Evolutionary conservation across 768 basidiomycete genomes (phyloP).

Genomic region (Hypholoma sublateritium): DNA sequence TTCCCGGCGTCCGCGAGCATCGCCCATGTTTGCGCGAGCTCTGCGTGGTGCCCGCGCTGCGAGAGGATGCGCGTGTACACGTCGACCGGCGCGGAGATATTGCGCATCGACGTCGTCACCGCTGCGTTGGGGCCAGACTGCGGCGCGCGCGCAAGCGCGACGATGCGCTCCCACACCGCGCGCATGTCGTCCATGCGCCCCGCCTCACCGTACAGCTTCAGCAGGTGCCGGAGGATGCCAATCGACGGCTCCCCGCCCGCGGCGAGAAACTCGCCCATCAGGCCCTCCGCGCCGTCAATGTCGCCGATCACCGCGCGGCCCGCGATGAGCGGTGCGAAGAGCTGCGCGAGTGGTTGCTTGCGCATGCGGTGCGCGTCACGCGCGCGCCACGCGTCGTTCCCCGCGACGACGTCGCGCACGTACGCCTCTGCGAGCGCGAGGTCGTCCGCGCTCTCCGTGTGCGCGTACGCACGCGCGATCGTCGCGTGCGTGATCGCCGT

Average conservation of each 20-base stretch:
- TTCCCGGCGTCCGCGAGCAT: constrained; percentile 62
- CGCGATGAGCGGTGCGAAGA: constrained; percentile 64
- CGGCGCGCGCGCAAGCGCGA: constrained; percentile 40
- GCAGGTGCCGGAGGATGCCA: constrained; percentile 57
- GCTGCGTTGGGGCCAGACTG: neutral
- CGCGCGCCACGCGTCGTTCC: constrained; percentile 33
- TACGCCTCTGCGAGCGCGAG: constrained; percentile 67
- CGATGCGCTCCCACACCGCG: constrained; percentile 68
- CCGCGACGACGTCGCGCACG: constrained; percentile 16
- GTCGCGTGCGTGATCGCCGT: constrained; percentile 66
- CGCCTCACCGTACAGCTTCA: constrained; percentile 70
- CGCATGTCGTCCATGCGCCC: constrained; percentile 54
- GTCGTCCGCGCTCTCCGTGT: constrained; percentile 46
- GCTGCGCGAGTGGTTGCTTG: constrained; percentile 26
- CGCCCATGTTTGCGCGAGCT: constrained; percentile 70
- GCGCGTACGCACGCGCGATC: constrained; percentile 63
- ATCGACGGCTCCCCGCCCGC: constrained; percentile 60
- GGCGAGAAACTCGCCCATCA: constrained; percentile 52
- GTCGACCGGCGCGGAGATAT: constrained; percentile 1
- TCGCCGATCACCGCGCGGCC: constrained; percentile 44
- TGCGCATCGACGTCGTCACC: neutral
- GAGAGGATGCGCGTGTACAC: constrained; percentile 78
- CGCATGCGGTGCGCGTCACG: constrained; percentile 31
- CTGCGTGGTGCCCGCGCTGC: constrained; percentile 53
- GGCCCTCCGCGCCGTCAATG: constrained; percentile 53